Evolutionary conservation across 495 filamentous ascomycete genomes (phyloP), one percentile per base, ranked within the genome.

Genomic region (Penicillium dipodomyicola): DNA sequence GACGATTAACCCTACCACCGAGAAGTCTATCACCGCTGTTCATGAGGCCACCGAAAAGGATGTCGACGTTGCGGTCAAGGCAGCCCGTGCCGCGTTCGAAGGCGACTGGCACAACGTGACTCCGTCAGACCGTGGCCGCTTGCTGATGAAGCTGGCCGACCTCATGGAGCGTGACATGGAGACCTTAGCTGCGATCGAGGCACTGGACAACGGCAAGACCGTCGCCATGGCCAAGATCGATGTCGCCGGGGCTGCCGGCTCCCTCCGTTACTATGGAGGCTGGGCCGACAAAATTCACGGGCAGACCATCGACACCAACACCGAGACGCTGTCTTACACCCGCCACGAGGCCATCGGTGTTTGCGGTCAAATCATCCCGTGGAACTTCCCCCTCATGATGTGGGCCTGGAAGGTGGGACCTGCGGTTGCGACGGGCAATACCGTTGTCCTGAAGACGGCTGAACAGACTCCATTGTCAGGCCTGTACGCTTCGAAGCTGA

Each of bases 311-410:
- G n/a, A n/a, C n/a, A 92, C 90, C 57, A 81, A 87, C 68, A 73
- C 82, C 32, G 90, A 95, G 59, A 88, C 87, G 62, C 92, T 98
- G 75, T 85, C 88, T 78, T 98, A 96, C 79, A 92, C 90, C 65
- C 83, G 80, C 64, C 89, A 91, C 64, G 92, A 97, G 78, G 91
- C 94, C 41, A 83, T 97, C 60, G 92, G 92, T 77, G 92, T 96
- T 60, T 94, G 90, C 69, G 93, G 86, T 67, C 90, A 95, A 77
- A 96, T 96, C 65, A 96, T 96, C 70, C 93, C 93, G 63, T 97
- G 93, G 92, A 97, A 97, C 82, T 97, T 97, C 84, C 94, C 94
- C 42, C 71, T 97, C 42, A 85, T 96, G 63, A 98, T 97, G 94
- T 92, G 91, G 81, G 78, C 91, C 46, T 97, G 94, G 94, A 98